phyloP scores from a whole-genome alignment of 1,284 basidiomycete species.

The Rhodotorula sp. region DNA sequence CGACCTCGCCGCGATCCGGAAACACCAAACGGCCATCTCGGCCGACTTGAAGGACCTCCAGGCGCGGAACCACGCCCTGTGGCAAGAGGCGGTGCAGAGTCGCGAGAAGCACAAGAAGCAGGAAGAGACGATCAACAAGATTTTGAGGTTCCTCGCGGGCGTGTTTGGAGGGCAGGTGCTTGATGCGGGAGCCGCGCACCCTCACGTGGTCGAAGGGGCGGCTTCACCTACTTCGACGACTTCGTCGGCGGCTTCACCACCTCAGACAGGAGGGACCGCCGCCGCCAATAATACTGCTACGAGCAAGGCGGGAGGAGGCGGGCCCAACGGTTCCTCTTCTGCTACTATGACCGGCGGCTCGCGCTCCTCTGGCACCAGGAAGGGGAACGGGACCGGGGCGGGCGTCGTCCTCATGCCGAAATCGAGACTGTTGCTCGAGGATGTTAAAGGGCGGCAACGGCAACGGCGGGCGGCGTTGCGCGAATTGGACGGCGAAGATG shows the following conservation, averaged over 20 bases:
- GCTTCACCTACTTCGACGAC: conserved; percentile 33
- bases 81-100: conserved; percentile 84
- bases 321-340: neutral
- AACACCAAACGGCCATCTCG: conserved; percentile 85
- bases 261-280: conserved; percentile 17
- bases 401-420: conserved; percentile 57
- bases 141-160: conserved; percentile 88
- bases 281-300: neutral
- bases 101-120: conserved; percentile 81
- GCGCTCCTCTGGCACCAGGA: neutral
- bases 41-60: conserved; percentile 85
- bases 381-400: conserved; percentile 24
- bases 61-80: conserved; percentile 79
- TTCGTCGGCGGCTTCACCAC: no score
- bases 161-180: conserved; percentile 68
- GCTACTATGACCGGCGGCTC: no score
- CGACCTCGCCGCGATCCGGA: conserved; percentile 83
- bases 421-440: conserved; percentile 66
- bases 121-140: conserved; percentile 95
- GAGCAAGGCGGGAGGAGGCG: conserved; percentile 6
- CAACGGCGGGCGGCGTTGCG: conserved; percentile 20
- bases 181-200: conserved; percentile 34
- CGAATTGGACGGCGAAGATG: conserved; percentile 41
- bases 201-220: conserved; percentile 52
- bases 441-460: conserved; percentile 50